Conservation (phyloP, 768 basidiomycete species). For the Termitomyces eurrhizus region DNA sequence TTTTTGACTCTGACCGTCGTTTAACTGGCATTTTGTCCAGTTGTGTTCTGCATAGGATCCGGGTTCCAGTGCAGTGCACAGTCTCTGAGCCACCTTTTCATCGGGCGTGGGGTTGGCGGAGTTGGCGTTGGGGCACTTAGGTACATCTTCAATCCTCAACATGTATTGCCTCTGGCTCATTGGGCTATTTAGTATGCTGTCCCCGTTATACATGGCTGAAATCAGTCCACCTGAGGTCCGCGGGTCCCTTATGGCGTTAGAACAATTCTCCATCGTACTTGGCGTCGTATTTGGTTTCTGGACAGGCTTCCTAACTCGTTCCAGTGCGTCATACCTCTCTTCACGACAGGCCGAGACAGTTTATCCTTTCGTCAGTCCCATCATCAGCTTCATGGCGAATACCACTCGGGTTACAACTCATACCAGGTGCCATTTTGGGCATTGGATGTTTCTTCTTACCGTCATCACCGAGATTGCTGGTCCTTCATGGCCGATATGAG, state of each 20-base stretch:
- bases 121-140: slow-evolving; percentile 76
- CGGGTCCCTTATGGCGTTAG: slow-evolving; percentile 74
- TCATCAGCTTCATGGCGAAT: slow-evolving; percentile 73
- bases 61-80: slow-evolving; percentile 61
- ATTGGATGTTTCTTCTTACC: slow-evolving; percentile 59
- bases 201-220: slow-evolving; percentile 80
- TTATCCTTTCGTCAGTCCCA: slow-evolving; percentile 35
- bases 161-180: background rate
- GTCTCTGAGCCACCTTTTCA: slow-evolving; percentile 50
- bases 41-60: slow-evolving; percentile 71
- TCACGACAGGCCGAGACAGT: background rate
- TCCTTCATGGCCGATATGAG: slow-evolving; percentile 48
- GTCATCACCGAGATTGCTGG: slow-evolving; percentile 57
- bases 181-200: slow-evolving; percentile 56
- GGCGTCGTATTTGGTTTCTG: slow-evolving; percentile 84
- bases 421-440: slow-evolving; percentile 65
- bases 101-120: slow-evolving; percentile 75
- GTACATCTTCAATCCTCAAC: slow-evolving; percentile 27
- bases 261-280: slow-evolving; percentile 77
- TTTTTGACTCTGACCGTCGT: background rate
- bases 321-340: slow-evolving; percentile 35
- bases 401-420: slow-evolving; percentile 66
- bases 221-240: slow-evolving; percentile 79
- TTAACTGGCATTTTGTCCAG: slow-evolving; percentile 26
- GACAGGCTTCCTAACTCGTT: slow-evolving; percentile 72